phyloP scores from a whole-genome alignment of 1,284 basidiomycete species.

The Apiotrichum montevideense region DNA sequence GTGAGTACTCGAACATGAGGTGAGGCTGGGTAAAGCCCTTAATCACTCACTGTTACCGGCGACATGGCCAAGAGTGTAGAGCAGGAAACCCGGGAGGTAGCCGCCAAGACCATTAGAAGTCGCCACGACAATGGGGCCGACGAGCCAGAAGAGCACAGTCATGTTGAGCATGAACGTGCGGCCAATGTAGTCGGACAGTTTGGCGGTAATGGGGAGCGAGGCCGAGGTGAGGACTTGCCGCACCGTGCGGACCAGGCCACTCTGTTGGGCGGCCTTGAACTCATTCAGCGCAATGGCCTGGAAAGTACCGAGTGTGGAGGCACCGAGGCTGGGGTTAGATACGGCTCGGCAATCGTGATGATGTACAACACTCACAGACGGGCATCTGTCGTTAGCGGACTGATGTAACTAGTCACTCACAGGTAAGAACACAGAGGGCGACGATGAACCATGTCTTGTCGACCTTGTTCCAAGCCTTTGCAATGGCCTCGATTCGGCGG shows the following conservation, averaged over 20 bases:
- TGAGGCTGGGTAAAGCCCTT: no score
- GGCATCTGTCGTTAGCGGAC: neutral
- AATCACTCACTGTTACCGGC: constrained; percentile 12
- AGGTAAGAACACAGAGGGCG: constrained; percentile 10
- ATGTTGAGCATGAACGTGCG: constrained; percentile 41
- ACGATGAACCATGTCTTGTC: constrained; percentile 7
- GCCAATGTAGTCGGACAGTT: constrained; percentile 46
- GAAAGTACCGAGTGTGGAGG: constrained; percentile 11
- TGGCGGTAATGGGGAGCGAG: constrained; percentile 38
- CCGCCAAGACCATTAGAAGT: constrained; percentile 31
- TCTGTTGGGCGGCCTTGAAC: constrained; percentile 22
- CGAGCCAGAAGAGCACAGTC: constrained; percentile 43
- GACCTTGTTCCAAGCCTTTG: neutral
- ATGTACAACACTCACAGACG: neutral
- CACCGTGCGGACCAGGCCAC: constrained; percentile 40
- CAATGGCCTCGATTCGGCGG: constrained; percentile 17
- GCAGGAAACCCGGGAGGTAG: constrained; percentile 44
- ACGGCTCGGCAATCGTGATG: neutral
- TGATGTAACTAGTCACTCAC: neutral
- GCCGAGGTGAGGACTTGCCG: constrained; percentile 35
- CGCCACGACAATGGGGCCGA: constrained; percentile 46
- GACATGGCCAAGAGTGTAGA: constrained; percentile 26
- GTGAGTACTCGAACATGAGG: no score
- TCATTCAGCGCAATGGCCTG: constrained; percentile 24
- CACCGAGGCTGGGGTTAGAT: neutral